Base-by-base conservation (phyloP, 2,329 filamentous ascomycete species). In the Emmonsiellopsis sp. region DNA sequence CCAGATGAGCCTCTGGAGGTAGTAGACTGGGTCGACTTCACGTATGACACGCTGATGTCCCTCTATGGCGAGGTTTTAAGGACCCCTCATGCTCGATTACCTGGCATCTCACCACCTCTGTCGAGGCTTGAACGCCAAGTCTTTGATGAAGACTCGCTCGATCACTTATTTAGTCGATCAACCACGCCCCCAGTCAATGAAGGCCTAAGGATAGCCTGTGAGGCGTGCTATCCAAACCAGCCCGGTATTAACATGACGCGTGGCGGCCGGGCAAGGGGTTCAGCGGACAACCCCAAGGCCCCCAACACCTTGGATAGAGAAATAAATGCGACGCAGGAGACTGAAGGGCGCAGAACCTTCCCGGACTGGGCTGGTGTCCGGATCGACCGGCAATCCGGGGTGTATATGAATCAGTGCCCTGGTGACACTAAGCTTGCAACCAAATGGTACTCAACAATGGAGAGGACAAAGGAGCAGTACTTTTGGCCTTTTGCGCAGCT, bases 81-180 rank as follows among this genome's bases (percentile, higher is more conserved):
- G 16, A 7, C 10, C 8, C n/a, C 44, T 37, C 46, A 30, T 16
- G 7, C 11, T 13, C 16, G 4, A 15, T 50, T 44, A 5, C 47
- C 47, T 4, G 52, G 38, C 7, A 46, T 47, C 16, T 51, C 11
- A 7, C 50, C 16, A n/a, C n/a, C n/a, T 15, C 20, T 51, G n/a
- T 20, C 8, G 5, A 30, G 7, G 9, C 34, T 54, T 15, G 55
- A 56, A 34, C 20, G 26, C n/a, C 13, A 44, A 30, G 44, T 56
- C 16, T 50, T 31, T 13, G 49, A 56, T 43, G 55, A 56, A 40
- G 40, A 56, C 13, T 49, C 55, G 3, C 46, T 56, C 7, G 51
- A 54, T 1, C 55, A 54, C 34, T 26, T 56, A 8, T 2, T 56
- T 11, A 40, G 34, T 10, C 49, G 55, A 52, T 20, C 55, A 15